phyloP scores from a whole-genome alignment of 176 grass and related monocot genomes.

The Olyra latifolia region DNA sequence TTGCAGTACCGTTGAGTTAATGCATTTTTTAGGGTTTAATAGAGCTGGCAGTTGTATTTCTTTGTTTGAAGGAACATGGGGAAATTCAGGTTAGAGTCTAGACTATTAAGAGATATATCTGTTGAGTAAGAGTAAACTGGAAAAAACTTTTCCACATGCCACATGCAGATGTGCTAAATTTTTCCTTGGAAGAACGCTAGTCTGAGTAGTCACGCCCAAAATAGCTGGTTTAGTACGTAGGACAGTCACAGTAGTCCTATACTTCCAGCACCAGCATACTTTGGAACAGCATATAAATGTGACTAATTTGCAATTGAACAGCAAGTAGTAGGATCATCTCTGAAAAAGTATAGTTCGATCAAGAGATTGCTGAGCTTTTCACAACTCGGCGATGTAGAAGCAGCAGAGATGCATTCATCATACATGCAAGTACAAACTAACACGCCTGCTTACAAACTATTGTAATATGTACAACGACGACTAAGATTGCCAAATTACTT shows the following conservation, averaged over 20 bases:
- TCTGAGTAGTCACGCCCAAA: no score
- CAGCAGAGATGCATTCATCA: conserved; percentile 16
- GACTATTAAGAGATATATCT: no score
- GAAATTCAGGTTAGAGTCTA: neutral
- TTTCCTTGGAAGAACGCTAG: no score
- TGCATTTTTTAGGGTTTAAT: neutral
- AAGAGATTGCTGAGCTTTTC: neutral
- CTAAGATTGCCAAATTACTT: conserved; percentile 18
- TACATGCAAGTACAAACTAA: conserved; percentile 21
- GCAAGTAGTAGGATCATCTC: no score
- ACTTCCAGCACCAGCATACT: neutral
- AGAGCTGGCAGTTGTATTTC: neutral
- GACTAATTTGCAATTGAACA: no score
- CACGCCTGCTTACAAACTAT: conserved; percentile 9
- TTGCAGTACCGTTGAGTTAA: neutral
- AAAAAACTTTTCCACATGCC: neutral
- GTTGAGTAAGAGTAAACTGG: no score
- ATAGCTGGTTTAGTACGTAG: neutral
- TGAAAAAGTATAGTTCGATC: no score
- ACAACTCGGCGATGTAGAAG: neutral
- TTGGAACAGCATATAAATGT: no score
- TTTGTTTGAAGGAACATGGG: neutral
- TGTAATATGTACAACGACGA: conserved; percentile 14
- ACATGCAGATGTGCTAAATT: neutral
- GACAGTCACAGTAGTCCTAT: neutral